Evolutionary conservation across 352 stramenopile genomes (phyloP).

Genomic region (Saprolegnia parasitica): DNA sequence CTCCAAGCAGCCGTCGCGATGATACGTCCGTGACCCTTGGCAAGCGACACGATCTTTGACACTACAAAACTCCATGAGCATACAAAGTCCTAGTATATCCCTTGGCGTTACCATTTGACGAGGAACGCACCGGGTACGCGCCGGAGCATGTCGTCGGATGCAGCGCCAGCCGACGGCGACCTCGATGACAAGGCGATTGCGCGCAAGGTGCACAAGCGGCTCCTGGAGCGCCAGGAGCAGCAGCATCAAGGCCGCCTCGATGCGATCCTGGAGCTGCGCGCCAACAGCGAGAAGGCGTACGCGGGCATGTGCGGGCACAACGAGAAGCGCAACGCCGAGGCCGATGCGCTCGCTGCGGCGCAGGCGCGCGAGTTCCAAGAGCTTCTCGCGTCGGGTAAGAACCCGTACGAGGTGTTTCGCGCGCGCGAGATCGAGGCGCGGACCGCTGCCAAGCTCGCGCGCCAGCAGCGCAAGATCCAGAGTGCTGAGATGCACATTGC

Average conservation of each 20-base stretch:
- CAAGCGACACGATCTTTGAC: background rate
- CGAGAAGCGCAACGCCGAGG: conserved; percentile 33
- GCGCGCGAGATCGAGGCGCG: conserved; percentile 35
- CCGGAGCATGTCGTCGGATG: background rate
- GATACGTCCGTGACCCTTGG: background rate
- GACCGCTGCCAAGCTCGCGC: conserved; percentile 30
- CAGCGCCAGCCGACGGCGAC: background rate
- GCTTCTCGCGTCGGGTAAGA: conserved; percentile 61
- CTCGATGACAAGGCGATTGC: background rate
- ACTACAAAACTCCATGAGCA: background rate
- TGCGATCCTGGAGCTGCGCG: conserved; percentile 57
- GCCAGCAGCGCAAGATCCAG: conserved; percentile 46
- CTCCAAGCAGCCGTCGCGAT: background rate
- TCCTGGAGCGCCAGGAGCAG: conserved; percentile 48
- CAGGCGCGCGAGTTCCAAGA: conserved; percentile 45
- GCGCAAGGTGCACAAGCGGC: conserved; percentile 34
- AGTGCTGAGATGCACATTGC: conserved; percentile 46
- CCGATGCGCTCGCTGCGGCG: conserved; percentile 32
- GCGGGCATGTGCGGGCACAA: conserved; percentile 47
- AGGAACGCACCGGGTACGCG: too few species aligned
- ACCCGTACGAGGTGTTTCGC: conserved; percentile 71
- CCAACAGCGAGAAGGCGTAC: conserved; percentile 45
- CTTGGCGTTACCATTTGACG: too few species aligned
- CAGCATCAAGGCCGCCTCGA: conserved; percentile 41
- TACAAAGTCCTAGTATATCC: too few species aligned